Percentiles rank a stretch among this genome's conserved stretches.
Conservation (phyloP, 2,329 filamentous ascomycete genomes). For the Neonectria ditissima region DNA sequence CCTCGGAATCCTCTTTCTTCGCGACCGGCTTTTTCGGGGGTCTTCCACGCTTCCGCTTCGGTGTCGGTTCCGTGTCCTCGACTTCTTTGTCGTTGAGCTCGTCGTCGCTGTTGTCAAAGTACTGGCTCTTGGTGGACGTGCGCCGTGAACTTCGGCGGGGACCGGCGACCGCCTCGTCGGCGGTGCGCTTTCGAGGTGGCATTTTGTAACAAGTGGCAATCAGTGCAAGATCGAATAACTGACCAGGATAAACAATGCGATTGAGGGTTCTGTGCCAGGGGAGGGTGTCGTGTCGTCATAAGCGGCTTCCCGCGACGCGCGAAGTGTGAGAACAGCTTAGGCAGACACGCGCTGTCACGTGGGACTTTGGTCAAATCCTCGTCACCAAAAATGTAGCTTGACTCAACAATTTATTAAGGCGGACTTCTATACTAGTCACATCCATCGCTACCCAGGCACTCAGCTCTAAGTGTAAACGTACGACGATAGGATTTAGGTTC, state of each 20-base stretch:
- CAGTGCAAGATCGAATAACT: neutral
- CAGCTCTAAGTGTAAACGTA: no score
- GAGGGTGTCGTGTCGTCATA: constrained; percentile 8
- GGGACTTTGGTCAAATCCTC: neutral
- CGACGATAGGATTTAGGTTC: no score
- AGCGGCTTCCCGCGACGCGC: constrained; percentile 15
- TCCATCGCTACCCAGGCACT: neutral
- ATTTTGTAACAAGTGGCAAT: constrained; percentile 42
- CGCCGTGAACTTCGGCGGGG: constrained; percentile 62
- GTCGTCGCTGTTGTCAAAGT: constrained; percentile 57
- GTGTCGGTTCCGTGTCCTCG: constrained; percentile 38
- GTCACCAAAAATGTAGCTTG: neutral
- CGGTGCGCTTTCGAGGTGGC: constrained; percentile 55
- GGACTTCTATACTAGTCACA: neutral
- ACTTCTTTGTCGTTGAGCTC: constrained; percentile 29
- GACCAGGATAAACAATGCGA: neutral
- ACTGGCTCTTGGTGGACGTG: constrained; percentile 62
- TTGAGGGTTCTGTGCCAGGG: neutral
- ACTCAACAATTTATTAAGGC: no score
- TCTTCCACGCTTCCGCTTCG: constrained; percentile 46
- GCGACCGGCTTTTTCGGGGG: constrained; percentile 38
- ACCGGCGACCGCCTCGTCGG: constrained; percentile 45
- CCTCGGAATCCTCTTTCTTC: constrained; percentile 42
- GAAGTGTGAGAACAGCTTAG: neutral
- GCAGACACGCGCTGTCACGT: constrained; percentile 22